Conservation (phyloP, 164 flowering plant species). For the Vitis rotundifolia region DNA sequence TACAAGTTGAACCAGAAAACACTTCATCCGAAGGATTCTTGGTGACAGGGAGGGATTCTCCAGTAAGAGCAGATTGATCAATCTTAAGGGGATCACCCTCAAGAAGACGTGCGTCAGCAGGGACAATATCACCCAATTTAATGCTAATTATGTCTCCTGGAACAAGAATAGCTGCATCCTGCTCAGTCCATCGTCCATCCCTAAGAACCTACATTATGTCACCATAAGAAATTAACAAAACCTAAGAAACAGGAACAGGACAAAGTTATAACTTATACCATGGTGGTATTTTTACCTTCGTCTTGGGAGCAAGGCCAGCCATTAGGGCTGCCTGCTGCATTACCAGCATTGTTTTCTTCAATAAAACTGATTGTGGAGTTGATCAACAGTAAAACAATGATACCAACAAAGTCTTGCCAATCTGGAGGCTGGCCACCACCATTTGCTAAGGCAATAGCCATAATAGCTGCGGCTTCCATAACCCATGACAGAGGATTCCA, state of each 20-base stretch:
- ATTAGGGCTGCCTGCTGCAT: conserved; percentile 83
- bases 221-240: not conserved
- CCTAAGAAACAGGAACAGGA: not conserved
- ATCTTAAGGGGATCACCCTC: conserved; percentile 83
- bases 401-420: conserved; percentile 84
- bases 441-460: conserved; percentile 78
- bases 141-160: conserved; percentile 81
- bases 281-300: conserved; percentile 44
- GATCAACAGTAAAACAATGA: conserved; percentile 55
- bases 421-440: conserved; percentile 76
- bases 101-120: conserved; percentile 86
- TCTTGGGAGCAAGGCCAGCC: conserved; percentile 84
- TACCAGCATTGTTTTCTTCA: conserved; percentile 83
- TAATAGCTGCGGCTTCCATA: conserved; percentile 78
- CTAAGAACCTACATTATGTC: conserved; percentile 52
- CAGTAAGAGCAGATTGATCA: conserved; percentile 82
- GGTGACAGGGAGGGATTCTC: conserved; percentile 80
- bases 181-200: conserved; percentile 80
- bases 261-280: not conserved
- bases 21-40: conserved; percentile 78
- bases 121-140: conserved; percentile 74
- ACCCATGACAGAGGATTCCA: conserved; percentile 88
- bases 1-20: conserved; percentile 82
- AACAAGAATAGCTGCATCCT: conserved; percentile 74
- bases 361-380: conserved; percentile 79